These are phyloP conservation scores for Citrus australasica DNA, from an alignment of 345 rosid species.

Conservation along the genomic window DNA sequence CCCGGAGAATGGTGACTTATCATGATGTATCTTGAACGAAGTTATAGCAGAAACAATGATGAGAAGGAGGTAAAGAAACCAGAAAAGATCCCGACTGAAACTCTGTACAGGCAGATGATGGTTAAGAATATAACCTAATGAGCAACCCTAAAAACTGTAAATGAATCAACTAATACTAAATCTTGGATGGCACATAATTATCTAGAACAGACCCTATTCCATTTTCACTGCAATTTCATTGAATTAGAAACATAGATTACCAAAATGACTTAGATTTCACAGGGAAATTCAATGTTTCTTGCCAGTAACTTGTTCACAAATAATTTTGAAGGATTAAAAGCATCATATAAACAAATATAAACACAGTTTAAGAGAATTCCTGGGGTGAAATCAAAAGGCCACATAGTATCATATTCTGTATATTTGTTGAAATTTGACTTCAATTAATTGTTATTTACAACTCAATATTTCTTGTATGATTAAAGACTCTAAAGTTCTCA, in stretches of 20 bases:
- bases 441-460: not conserved
- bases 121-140: slow-evolving; percentile 15
- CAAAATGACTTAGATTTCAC: not conserved
- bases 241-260: not conserved
- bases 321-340: not conserved
- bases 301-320: not conserved
- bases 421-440: not conserved
- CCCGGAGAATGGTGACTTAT: slow-evolving; percentile 84
- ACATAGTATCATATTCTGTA: not conserved
- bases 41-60: slow-evolving; percentile 92
- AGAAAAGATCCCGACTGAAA: slow-evolving; percentile 86
- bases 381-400: not conserved
- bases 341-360: not conserved
- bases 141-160: slow-evolving; percentile 1
- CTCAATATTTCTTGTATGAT: not conserved
- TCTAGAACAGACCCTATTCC: not conserved
- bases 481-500: not conserved
- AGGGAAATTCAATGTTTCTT: too few species aligned
- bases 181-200: not conserved
- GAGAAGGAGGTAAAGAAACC: slow-evolving; percentile 90
- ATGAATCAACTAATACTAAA: not conserved
- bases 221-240: not conserved
- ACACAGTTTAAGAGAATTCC: not conserved
- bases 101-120: slow-evolving; percentile 51
- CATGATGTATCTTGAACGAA: slow-evolving; percentile 84